Conservation (phyloP, 805 yeast species). For the Hanseniaspora vineae region DNA sequence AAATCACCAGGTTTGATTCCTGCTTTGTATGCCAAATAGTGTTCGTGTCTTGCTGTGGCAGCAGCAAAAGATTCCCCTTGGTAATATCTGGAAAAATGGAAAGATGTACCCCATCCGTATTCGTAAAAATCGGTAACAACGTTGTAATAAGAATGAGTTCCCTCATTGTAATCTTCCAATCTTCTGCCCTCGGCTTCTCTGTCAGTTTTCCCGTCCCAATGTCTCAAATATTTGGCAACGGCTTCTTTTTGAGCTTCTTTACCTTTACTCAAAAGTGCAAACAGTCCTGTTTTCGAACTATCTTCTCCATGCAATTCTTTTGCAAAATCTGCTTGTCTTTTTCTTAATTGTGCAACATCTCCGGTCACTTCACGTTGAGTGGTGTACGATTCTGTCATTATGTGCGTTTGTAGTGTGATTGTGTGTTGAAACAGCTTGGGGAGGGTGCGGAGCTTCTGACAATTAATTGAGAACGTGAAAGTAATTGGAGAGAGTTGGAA, state of each 20-base stretch:
- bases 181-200: slow-evolving; percentile 58
- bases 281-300: slow-evolving; percentile 53
- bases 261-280: slow-evolving; percentile 68
- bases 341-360: slow-evolving; percentile 14
- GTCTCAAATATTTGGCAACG: slow-evolving; percentile 81
- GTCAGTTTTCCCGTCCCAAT: slow-evolving; percentile 89
- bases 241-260: slow-evolving; percentile 73
- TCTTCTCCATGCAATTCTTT: slow-evolving; percentile 75
- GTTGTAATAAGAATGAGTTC: slow-evolving; percentile 93
- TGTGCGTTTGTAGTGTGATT: too few species aligned
- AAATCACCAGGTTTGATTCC: slow-evolving; percentile 66
- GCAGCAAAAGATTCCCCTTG: slow-evolving; percentile 87
- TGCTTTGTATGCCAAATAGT: slow-evolving; percentile 80
- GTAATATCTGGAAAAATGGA: slow-evolving; percentile 93
- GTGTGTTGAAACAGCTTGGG: too few species aligned
- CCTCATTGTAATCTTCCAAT: slow-evolving; percentile 73
- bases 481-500: too few species aligned
- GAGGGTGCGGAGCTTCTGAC: too few species aligned
- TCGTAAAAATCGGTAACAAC: slow-evolving; percentile 96
- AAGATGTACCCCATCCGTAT: slow-evolving; percentile 98
- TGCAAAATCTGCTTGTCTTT: slow-evolving; percentile 50
- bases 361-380: background rate
- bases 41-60: slow-evolving; percentile 96
- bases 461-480: too few species aligned
- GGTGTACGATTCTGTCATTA: background rate